Percentiles rank a stretch among this genome's conserved stretches.
phyloP scores from a whole-genome alignment of 1,284 basidiomycete genomes.

The Trichosporon sp. region DNA sequence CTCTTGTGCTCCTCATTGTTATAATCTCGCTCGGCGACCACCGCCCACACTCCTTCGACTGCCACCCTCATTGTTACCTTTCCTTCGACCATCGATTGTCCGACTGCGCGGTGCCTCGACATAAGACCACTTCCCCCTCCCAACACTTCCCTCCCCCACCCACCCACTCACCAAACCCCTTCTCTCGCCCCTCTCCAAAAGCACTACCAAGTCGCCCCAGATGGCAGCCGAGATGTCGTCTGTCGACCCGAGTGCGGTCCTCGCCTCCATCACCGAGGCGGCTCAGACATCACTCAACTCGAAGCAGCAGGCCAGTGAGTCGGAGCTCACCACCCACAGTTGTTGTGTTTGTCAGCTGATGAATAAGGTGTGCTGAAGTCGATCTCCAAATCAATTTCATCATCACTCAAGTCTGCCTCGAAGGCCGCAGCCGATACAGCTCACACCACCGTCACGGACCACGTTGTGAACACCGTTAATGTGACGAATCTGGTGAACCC shows the following conservation, averaged over 20 bases:
- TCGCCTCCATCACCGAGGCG: constrained; percentile 8
- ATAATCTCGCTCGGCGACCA: background rate
- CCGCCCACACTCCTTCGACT: background rate
- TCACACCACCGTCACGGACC: background rate
- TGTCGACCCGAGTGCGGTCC: background rate
- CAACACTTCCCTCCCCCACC: background rate
- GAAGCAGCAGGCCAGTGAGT: constrained; percentile 6
- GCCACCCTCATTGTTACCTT: background rate
- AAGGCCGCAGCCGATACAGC: background rate
- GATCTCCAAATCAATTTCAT: constrained; percentile 3
- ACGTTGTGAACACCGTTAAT: background rate
- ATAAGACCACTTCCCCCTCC: background rate
- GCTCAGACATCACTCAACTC: constrained; percentile 11
- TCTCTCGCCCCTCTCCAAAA: background rate
- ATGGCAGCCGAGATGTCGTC: background rate
- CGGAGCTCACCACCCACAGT: background rate
- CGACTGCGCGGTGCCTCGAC: background rate
- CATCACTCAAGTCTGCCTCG: background rate
- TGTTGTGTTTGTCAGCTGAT: background rate
- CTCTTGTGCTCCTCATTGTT: background rate
- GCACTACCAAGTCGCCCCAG: background rate
- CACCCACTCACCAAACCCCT: background rate
- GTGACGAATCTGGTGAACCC: background rate
- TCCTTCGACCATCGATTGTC: background rate
- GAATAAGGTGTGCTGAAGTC: background rate